Base-by-base conservation (phyloP, 192 early-diverging fungal genomes). In the Backusella tuberculispora region DNA sequence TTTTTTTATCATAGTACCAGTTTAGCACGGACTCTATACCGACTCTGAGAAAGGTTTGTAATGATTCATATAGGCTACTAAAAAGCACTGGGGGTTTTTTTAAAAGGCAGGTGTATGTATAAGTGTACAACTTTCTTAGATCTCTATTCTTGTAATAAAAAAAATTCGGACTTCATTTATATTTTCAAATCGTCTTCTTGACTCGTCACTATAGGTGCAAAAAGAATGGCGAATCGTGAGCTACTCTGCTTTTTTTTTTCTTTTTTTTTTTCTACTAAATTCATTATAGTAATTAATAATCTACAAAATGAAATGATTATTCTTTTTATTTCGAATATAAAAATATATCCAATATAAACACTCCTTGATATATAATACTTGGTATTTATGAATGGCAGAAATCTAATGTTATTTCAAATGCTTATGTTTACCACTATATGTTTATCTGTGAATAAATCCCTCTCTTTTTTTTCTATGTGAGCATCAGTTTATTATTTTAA, bases 131-230 rank as follows among this genome's bases (percentile, higher is more conserved):
- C 53, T 60, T 26, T 60, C 53, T 24, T 13, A 60, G 53, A 60
- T 60, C 53, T 60, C 50, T 53, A 21, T 60, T 60, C 24, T 60
- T 26, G 24, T 60, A 60, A 60, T 26, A 60, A 53, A 48, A 48
- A 50, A 24, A 56, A 24, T 19, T 60, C 53, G 53, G 53, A 60
- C 53, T 60, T 53, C 8, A n/a, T 14, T 48, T n/a, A n/a, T 48
- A n/a, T 24, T 53, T 56, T 56, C 8, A 60, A 26, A 60, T 60
- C 21, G 53, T n/a, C 53, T 26, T 24, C 53, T 60, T 60, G 53
- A 60, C 21, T 29, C 53, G 24, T 60, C 53, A 60, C 29, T 34
- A 26, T 60, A 60, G 53, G 21, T 60, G 10, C 12, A 46, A 14
- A 14, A 46, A 14, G 0, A 46, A 46, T 46, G 9, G 24, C 3